Conservation (phyloP, 2,329 filamentous ascomycete genomes). For the Mollisia scopiformis region DNA sequence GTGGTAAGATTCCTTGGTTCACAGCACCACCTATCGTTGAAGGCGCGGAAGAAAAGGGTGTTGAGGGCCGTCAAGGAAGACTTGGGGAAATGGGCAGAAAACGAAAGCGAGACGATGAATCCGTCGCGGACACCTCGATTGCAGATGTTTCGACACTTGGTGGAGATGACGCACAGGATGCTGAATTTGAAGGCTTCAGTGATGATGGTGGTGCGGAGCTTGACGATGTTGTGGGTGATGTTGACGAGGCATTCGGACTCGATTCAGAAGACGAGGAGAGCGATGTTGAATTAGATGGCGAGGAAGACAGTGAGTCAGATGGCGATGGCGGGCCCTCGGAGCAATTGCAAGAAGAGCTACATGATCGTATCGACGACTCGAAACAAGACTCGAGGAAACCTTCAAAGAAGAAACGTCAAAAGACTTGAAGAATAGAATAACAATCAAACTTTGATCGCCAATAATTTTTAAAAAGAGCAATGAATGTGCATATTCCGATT, state of each 20-base stretch:
- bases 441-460: neutral
- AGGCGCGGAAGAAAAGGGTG: slow-evolving; percentile 50
- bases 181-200: slow-evolving; percentile 52
- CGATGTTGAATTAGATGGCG: slow-evolving; percentile 30
- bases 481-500: neutral
- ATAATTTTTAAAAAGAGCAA: neutral
- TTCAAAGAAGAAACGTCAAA: slow-evolving; percentile 37
- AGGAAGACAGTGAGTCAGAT: slow-evolving; percentile 26
- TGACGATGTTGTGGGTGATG: slow-evolving; percentile 32
- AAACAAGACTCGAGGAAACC: slow-evolving; percentile 21
- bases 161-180: slow-evolving; percentile 37
- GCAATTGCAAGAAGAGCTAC: slow-evolving; percentile 34
- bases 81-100: slow-evolving; percentile 88
- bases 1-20: slow-evolving; percentile 97
- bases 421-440: slow-evolving; percentile 23
- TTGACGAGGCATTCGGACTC: slow-evolving; percentile 36
- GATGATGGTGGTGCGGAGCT: slow-evolving; percentile 38
- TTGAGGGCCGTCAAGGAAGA: slow-evolving; percentile 75
- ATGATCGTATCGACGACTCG: slow-evolving; percentile 25
- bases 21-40: slow-evolving; percentile 72
- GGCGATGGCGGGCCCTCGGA: slow-evolving; percentile 35
- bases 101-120: slow-evolving; percentile 64
- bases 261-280: slow-evolving; percentile 44
- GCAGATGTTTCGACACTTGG: slow-evolving; percentile 33
- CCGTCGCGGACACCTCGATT: slow-evolving; percentile 44